These are phyloP conservation scores for Rhipidocladum racemiflorum DNA, from an alignment of 176 grass and related monocot genomes.

Conservation along the genomic window DNA sequence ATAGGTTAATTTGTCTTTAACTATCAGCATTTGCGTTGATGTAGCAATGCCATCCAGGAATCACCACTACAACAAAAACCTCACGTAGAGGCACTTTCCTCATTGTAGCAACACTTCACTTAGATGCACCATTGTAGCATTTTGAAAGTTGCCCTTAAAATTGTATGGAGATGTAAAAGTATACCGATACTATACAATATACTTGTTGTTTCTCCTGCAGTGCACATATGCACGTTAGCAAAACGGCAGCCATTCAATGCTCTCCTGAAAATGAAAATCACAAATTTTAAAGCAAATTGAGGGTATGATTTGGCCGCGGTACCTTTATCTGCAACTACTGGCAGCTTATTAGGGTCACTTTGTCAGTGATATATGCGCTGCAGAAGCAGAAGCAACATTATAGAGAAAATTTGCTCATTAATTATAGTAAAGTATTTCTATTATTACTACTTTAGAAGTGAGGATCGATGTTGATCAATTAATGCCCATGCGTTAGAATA, in stretches of 20 bases:
- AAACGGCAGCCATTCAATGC: neutral
- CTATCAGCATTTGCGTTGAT: neutral
- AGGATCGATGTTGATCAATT: neutral
- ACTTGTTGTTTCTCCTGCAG: no score
- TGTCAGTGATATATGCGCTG: neutral
- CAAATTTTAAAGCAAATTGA: neutral
- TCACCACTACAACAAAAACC: no score
- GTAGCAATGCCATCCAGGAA: neutral
- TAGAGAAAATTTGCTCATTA: neutral
- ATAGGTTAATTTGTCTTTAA: neutral
- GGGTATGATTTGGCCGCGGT: neutral
- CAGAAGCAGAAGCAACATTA: neutral
- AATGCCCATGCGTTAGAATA: neutral
- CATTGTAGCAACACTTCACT: no score
- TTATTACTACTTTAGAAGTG: neutral
- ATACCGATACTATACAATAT: no score
- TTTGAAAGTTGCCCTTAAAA: no score
- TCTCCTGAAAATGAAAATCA: neutral
- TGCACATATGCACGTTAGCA: neutral
- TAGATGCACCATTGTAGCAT: no score
- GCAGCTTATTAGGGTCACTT: neutral
- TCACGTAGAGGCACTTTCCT: no score
- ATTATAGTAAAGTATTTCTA: neutral
- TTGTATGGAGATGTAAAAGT: no score
- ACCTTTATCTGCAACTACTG: neutral